Evolutionary conservation across 2,329 filamentous ascomycete species (phyloP).

Genomic region (Cordyceps militaris): DNA sequence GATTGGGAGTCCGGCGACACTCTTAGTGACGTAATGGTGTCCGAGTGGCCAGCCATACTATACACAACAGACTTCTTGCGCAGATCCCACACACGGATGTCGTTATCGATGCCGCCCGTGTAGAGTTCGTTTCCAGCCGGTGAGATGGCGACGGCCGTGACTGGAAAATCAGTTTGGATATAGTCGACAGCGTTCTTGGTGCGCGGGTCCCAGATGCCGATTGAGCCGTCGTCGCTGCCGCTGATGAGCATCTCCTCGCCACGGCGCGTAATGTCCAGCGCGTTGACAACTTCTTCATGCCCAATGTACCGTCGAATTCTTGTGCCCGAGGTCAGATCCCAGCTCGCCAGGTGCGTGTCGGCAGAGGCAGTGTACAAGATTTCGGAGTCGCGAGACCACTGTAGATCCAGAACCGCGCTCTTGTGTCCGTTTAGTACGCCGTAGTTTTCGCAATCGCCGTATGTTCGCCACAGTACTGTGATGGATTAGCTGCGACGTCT

Average conservation of each 20-base stretch:
- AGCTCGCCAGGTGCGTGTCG: constrained; percentile 87
- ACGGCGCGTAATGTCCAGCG: constrained; percentile 77
- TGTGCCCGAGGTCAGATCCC: constrained; percentile 88
- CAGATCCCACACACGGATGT: constrained; percentile 95
- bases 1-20: constrained; percentile 92
- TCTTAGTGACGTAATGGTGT: constrained; percentile 83
- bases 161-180: constrained; percentile 83
- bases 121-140: constrained; percentile 95
- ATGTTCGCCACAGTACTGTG: constrained; percentile 85
- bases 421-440: constrained; percentile 83
- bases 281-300: constrained; percentile 94
- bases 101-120: constrained; percentile 91
- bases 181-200: constrained; percentile 83
- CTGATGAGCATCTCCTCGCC: constrained; percentile 88
- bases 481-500: constrained; percentile 14
- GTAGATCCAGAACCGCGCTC: constrained; percentile 82
- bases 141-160: constrained; percentile 85
- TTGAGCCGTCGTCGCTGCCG: constrained; percentile 86
- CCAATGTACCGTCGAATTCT: constrained; percentile 87
- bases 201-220: constrained; percentile 93
- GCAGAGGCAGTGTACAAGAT: constrained; percentile 89
- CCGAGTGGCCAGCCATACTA: constrained; percentile 79
- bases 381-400: constrained; percentile 93
- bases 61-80: constrained; percentile 86
- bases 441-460: constrained; percentile 91